phyloP scores from a whole-genome alignment of 2,329 filamentous ascomycete species.

The Fusarium redolens region DNA sequence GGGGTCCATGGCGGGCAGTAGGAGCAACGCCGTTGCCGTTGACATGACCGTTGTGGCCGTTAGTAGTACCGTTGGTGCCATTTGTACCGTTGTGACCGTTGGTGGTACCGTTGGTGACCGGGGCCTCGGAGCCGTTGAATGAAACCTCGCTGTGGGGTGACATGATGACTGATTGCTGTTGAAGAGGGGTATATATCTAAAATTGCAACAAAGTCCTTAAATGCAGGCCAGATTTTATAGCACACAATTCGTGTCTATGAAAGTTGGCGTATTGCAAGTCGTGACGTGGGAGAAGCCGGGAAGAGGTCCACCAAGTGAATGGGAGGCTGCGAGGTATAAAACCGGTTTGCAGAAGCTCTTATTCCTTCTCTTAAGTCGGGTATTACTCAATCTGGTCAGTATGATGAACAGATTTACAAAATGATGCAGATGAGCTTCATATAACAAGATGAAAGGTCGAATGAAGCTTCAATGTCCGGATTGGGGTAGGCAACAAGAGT shows the following conservation, averaged over 20 bases:
- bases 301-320: conserved; percentile 17
- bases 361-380: conserved; percentile 23
- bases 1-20: conserved; percentile 34
- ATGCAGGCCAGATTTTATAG: neutral
- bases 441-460: neutral
- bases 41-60: conserved; percentile 16
- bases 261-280: conserved; percentile 11
- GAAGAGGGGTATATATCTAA: conserved; percentile 19
- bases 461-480: conserved; percentile 5
- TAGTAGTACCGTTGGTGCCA: conserved; percentile 22
- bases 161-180: conserved; percentile 44
- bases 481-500: conserved; percentile 11
- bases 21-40: conserved; percentile 35
- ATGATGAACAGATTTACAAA: conserved; percentile 9
- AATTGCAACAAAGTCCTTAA: neutral
- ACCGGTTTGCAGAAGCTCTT: conserved; percentile 22
- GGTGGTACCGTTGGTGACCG: conserved; percentile 33
- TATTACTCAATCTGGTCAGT: conserved; percentile 20
- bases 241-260: conserved; percentile 16
- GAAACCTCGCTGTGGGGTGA: conserved; percentile 52
- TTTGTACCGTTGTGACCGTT: conserved; percentile 21
- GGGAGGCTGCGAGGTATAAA: conserved; percentile 13
- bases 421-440: conserved; percentile 1
- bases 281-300: conserved; percentile 9
- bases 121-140: conserved; percentile 44